Conservation (phyloP, 1,284 basidiomycete genomes). For the Ustilago loliicola region DNA sequence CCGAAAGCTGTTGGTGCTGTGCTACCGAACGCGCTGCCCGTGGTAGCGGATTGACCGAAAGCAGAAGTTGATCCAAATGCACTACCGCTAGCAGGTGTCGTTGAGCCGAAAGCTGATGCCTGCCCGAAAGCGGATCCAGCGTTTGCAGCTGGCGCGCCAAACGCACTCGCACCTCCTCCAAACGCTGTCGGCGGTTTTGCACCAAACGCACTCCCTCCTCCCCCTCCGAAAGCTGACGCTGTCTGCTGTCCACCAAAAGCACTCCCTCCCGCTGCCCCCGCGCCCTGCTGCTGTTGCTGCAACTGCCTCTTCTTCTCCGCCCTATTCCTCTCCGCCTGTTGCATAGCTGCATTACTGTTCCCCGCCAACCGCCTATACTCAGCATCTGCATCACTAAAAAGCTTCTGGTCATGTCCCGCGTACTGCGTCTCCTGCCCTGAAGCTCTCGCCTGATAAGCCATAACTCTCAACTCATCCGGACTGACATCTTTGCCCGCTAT, state of each 20-base stretch:
- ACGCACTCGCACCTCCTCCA: neutral
- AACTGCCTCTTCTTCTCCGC: slow-evolving; percentile 33
- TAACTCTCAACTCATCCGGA: slow-evolving; percentile 80
- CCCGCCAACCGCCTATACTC: slow-evolving; percentile 19
- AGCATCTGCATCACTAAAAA: slow-evolving; percentile 35
- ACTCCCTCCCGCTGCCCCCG: slow-evolving; percentile 11
- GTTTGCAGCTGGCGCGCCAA: neutral
- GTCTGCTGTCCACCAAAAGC: slow-evolving; percentile 21
- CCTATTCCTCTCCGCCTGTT: slow-evolving; percentile 39
- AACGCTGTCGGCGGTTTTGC: neutral
- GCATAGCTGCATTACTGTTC: slow-evolving; percentile 22
- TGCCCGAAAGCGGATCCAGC: slow-evolving; percentile 18
- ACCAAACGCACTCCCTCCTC: slow-evolving; percentile 17
- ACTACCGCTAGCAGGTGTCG: slow-evolving; percentile 13
- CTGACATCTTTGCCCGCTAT: slow-evolving; percentile 80
- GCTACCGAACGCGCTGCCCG: slow-evolving; percentile 20
- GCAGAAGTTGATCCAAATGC: slow-evolving; percentile 19
- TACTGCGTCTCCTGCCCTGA: slow-evolving; percentile 39
- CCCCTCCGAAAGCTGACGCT: slow-evolving; percentile 22
- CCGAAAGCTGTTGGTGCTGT: slow-evolving; percentile 19
- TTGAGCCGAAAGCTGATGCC: slow-evolving; percentile 20
- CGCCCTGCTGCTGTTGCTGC: slow-evolving; percentile 15
- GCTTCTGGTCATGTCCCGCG: slow-evolving; percentile 43
- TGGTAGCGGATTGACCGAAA: slow-evolving; percentile 12
- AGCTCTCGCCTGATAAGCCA: slow-evolving; percentile 52